phyloP scores from a whole-genome alignment of 164 flowering plant genomes.

The Tetrastigma voinierianum region DNA sequence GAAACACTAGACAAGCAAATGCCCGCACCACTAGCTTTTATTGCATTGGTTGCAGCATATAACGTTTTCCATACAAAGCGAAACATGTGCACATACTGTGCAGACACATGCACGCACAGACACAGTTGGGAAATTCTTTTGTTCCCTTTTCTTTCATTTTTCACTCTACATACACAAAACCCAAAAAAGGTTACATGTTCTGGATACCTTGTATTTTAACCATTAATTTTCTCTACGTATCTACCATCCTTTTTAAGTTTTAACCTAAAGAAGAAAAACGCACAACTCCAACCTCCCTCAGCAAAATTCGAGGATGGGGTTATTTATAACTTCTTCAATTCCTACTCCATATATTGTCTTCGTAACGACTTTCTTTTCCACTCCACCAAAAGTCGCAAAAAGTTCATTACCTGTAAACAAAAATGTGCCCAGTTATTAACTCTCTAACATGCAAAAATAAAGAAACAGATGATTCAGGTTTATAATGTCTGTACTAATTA shows the following conservation, averaged over 20 bases:
- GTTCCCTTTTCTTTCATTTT: background rate
- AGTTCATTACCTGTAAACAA: constrained; percentile 59
- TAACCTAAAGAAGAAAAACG: too few species aligned
- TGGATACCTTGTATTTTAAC: background rate
- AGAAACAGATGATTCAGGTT: background rate
- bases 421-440: background rate
- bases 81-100: too few species aligned
- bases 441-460: background rate
- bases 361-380: constrained; percentile 45
- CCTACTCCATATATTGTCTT: constrained; percentile 3
- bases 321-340: too few species aligned
- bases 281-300: too few species aligned
- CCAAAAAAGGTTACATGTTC: constrained; percentile 1
- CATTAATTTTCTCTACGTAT: too few species aligned
- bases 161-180: background rate
- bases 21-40: too few species aligned
- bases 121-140: background rate
- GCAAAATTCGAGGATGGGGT: constrained; percentile 1
- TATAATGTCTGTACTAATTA: background rate
- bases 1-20: too few species aligned
- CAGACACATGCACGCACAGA: too few species aligned
- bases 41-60: too few species aligned
- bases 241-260: too few species aligned
- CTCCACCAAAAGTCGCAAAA: constrained; percentile 65
- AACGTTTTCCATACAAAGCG: too few species aligned